phyloP scores from a whole-genome alignment of 306 rosid genomes.

The Gastrolobium villosum region DNA sequence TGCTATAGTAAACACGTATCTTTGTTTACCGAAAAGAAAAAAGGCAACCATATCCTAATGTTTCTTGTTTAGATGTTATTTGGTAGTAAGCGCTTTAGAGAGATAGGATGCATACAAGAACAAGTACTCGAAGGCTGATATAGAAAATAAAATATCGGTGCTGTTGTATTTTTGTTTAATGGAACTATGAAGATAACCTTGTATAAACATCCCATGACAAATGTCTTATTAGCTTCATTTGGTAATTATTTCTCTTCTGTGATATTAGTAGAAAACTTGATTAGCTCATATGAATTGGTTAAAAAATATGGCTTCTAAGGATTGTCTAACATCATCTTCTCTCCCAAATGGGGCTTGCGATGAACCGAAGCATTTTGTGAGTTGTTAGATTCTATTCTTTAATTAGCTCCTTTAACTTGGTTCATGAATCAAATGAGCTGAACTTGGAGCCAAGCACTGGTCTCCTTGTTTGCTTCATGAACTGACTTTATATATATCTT shows the following conservation, averaged over 20 bases:
- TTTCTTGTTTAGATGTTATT: constrained; percentile 29
- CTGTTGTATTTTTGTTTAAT: not conserved
- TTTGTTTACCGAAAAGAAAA: no score
- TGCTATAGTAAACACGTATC: not conserved
- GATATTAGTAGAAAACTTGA: not conserved
- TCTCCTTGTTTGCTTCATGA: no score
- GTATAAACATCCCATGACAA: constrained; percentile 3
- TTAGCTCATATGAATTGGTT: not conserved
- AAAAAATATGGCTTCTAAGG: not conserved
- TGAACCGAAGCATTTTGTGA: no score
- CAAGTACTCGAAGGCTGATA: not conserved
- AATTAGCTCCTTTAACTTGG: no score
- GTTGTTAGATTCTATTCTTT: no score
- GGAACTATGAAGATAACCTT: not conserved
- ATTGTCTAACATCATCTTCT: not conserved
- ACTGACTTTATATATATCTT: no score
- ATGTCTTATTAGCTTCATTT: constrained; percentile 18
- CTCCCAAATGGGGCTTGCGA: not conserved
- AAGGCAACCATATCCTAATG: no score
- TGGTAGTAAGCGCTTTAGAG: constrained; percentile 33
- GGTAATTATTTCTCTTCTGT: not conserved
- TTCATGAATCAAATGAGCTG: no score
- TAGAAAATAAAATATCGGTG: not conserved
- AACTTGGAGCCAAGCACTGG: no score
- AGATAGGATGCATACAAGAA: constrained; percentile 21